Evolutionary conservation across 805 yeast species (phyloP).

Genomic region (Ogataea degrootiae): DNA sequence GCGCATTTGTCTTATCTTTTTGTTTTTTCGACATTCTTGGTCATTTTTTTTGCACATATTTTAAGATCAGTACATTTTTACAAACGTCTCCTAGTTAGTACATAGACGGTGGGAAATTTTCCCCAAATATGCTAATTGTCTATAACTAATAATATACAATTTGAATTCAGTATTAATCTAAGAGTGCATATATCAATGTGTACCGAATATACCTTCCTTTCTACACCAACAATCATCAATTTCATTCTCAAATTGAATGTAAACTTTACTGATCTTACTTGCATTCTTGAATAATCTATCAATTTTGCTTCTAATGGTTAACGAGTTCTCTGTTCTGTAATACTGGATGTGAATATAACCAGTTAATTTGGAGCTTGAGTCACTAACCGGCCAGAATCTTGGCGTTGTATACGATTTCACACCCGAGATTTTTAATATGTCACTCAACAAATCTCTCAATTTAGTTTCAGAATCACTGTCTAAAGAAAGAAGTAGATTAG

Average conservation of each 20-base stretch:
- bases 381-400: conserved; percentile 76
- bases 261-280: conserved; percentile 20
- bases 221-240: conserved; percentile 38
- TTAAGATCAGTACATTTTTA: too few relatives aligned
- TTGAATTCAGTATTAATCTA: too few relatives aligned
- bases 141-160: too few relatives aligned
- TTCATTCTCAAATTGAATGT: conserved; percentile 33
- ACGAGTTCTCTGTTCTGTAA: conserved; percentile 34
- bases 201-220: conserved; percentile 25
- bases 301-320: conserved; percentile 22
- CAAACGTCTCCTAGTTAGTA: too few relatives aligned
- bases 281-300: conserved; percentile 23
- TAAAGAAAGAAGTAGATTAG: conserved; percentile 62
- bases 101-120: too few relatives aligned
- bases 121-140: too few relatives aligned
- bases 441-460: conserved; percentile 62
- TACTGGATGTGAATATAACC: conserved; percentile 85
- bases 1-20: conserved; percentile 12
- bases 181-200: conserved; percentile 5
- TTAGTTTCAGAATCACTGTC: conserved; percentile 48
- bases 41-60: too few relatives aligned
- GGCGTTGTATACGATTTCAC: conserved; percentile 84
- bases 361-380: conserved; percentile 35
- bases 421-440: conserved; percentile 67
- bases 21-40: background rate